Conservation (phyloP, 73 alveolate genomes). For the Paramecium tetraurelia region DNA sequence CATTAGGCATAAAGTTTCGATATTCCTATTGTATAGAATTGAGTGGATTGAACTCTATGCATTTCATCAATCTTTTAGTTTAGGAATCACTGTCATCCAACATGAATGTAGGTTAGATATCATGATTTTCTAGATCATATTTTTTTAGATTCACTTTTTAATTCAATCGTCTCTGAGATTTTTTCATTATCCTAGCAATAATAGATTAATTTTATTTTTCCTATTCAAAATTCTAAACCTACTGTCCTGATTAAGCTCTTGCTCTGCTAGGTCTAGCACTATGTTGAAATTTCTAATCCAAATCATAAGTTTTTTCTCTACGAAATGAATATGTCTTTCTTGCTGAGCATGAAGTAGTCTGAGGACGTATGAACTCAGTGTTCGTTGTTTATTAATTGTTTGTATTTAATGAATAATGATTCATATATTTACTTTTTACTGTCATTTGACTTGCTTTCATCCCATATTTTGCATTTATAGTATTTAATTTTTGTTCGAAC, state of each 20-base stretch:
- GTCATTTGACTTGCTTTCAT: neutral
- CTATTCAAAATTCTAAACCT: neutral
- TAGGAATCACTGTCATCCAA: neutral
- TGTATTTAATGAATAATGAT: neutral
- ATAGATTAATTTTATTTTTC: neutral
- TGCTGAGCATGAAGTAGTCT: neutral
- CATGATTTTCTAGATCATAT: neutral
- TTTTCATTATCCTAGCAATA: neutral
- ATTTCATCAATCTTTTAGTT: neutral
- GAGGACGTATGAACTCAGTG: neutral
- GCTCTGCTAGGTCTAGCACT: neutral
- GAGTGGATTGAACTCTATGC: neutral
- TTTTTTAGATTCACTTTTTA: neutral
- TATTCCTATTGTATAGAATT: neutral
- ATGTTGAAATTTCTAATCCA: neutral
- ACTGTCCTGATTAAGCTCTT: neutral
- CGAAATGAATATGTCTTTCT: neutral
- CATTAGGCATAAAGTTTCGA: neutral
- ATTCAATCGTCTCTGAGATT: neutral
- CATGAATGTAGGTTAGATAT: neutral
- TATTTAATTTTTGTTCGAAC: neutral
- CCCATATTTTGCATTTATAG: neutral
- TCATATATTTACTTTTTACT: neutral
- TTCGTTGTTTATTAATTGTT: neutral
- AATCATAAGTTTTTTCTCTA: neutral